These are phyloP conservation scores for Pythium monospermum DNA, from an alignment of 352 stramenopile species.

Conservation along the genomic window DNA sequence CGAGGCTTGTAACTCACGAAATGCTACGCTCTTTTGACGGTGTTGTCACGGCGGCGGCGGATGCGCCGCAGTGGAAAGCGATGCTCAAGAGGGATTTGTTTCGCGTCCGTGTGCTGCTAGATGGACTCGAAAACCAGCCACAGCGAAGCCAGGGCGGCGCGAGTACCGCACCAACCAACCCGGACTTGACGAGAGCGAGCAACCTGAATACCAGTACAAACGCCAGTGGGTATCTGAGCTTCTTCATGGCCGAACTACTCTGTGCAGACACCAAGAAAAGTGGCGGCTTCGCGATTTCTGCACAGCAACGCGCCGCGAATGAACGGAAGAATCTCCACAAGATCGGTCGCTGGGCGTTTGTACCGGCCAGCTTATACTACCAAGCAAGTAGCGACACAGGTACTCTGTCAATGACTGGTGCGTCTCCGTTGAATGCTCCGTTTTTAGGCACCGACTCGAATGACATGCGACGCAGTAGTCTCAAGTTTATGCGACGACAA, in stretches of 20 bases:
- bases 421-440: too few species aligned
- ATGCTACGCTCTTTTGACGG: constrained; percentile 27
- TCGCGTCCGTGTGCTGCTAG: constrained; percentile 19
- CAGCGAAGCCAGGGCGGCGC: background rate
- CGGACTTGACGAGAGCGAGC: background rate
- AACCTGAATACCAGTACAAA: constrained; percentile 18
- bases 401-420: too few species aligned
- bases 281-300: constrained; percentile 1
- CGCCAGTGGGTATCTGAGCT: constrained; percentile 3
- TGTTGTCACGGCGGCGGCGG: constrained; percentile 9
- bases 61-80: background rate
- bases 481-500: constrained; percentile 21
- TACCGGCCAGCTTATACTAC: constrained; percentile 24
- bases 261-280: background rate
- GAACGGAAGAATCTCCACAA: constrained; percentile 16
- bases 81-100: constrained; percentile 16
- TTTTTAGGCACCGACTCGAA: too few species aligned
- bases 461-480: constrained; percentile 17
- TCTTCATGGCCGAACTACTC: constrained; percentile 11
- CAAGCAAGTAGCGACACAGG: constrained; percentile 1
- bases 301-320: constrained; percentile 7
- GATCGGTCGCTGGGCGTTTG: constrained; percentile 24
- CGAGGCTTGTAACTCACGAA: constrained; percentile 53
- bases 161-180: background rate
- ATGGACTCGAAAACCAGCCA: constrained; percentile 15